These are phyloP conservation scores for Ichthyophthirius multifiliis DNA, from an alignment of 169 alveolate species.

Conservation along the genomic window DNA sequence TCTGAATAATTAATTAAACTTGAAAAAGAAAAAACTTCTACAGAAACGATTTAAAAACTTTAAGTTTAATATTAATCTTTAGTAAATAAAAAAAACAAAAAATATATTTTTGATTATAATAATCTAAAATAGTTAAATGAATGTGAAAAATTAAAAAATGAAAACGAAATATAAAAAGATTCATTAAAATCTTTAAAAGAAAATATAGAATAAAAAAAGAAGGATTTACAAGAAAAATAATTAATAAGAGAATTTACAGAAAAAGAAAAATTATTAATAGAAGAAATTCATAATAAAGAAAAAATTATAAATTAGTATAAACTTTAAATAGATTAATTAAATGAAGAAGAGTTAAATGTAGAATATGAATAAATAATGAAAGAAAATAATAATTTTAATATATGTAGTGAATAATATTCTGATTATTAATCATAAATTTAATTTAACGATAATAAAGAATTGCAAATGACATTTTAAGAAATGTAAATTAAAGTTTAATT, in stretches of 20 bases:
- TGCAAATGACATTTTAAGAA: background rate
- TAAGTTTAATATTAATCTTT: background rate
- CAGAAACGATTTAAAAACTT: background rate
- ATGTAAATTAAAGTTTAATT: background rate
- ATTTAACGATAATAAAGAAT: background rate
- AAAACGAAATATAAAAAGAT: background rate
- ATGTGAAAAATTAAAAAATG: background rate
- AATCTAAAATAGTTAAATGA: background rate
- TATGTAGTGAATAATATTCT: background rate
- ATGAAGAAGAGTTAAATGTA: background rate
- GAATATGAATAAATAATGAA: too few relatives aligned
- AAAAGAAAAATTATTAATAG: background rate
- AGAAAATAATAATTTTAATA: background rate
- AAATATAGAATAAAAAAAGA: background rate
- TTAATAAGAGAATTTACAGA: background rate
- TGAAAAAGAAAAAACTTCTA: background rate
- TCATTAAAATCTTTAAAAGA: background rate
- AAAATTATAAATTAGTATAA: background rate
- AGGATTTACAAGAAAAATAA: too few relatives aligned
- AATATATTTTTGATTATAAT: background rate
- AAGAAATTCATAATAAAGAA: background rate
- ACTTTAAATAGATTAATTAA: background rate
- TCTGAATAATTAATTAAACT: background rate
- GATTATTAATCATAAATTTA: background rate
- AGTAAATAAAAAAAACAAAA: background rate